A percentile compares a stretch with the other conserved stretches of the same genome.
Evolutionary conservation across 352 stramenopile genomes (phyloP).

Genomic region (Halophytophthora batemanensis): DNA sequence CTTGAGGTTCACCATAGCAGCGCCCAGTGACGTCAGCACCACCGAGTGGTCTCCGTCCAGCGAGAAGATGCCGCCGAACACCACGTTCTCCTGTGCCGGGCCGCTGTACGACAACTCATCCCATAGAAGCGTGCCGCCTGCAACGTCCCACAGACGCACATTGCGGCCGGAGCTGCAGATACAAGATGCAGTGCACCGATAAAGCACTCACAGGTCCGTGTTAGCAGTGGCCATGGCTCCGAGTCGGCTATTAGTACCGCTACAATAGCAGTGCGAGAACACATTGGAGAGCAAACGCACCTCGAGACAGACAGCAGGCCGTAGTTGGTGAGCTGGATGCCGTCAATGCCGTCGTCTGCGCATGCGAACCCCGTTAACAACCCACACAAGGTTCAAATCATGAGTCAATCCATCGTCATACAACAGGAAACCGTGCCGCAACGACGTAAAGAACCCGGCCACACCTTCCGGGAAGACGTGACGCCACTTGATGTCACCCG

Average conservation of each 20-base stretch:
- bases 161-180: conserved; percentile 42
- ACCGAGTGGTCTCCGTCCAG: conserved; percentile 46
- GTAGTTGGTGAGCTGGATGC: conserved; percentile 68
- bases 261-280: background rate
- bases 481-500: conserved; percentile 73
- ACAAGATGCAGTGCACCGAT: background rate
- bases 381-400: background rate
- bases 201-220: background rate
- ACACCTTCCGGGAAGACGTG: conserved; percentile 54
- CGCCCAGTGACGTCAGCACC: conserved; percentile 43
- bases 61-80: conserved; percentile 43
- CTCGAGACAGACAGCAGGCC: conserved; percentile 62
- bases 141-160: conserved; percentile 65
- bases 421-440: background rate
- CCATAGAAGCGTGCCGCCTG: conserved; percentile 64
- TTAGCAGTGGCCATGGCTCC: conserved; percentile 9
- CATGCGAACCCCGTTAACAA: conserved; percentile 11
- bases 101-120: conserved; percentile 42
- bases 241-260: conserved; percentile 11
- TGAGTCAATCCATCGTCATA: background rate
- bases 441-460: background rate
- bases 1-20: conserved; percentile 55
- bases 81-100: conserved; percentile 8
- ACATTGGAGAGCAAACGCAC: conserved; percentile 20
- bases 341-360: conserved; percentile 56